These are phyloP conservation scores for Metarhizium brunneum DNA, from an alignment of 2,329 filamentous ascomycete species.

Conservation along the genomic window DNA sequence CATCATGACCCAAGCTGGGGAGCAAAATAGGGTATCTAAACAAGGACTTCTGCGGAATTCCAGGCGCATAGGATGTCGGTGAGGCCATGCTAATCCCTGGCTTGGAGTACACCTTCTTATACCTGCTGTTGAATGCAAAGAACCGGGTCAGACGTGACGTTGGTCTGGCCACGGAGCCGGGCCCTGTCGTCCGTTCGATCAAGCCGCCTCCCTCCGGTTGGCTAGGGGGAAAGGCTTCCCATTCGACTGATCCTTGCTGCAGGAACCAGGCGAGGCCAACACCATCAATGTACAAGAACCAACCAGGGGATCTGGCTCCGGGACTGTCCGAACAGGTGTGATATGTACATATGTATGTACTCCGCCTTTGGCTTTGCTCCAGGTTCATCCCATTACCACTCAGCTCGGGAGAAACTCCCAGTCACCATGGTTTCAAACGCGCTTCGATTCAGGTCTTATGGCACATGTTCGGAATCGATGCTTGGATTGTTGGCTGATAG, in stretches of 20 bases:
- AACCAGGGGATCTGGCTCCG: conserved; percentile 1
- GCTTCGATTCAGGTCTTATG: neutral
- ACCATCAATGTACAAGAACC: neutral
- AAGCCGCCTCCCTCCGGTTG: conserved; percentile 4
- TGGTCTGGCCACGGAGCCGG: neutral
- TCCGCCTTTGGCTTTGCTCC: neutral
- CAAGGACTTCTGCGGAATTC: neutral
- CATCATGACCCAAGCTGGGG: neutral
- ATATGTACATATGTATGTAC: neutral
- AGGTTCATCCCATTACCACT: neutral
- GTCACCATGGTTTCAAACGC: neutral
- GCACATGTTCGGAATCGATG: too few relatives aligned
- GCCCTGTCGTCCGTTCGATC: neutral
- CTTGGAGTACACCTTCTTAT: neutral
- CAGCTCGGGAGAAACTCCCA: too few relatives aligned
- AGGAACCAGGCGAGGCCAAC: neutral
- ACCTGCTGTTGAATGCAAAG: neutral
- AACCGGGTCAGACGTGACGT: neutral
- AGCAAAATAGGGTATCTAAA: neutral
- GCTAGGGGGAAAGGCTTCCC: neutral
- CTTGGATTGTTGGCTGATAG: neutral
- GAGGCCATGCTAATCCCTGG: neutral
- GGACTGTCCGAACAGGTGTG: conserved; percentile 1
- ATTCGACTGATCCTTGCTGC: conserved; percentile 1
- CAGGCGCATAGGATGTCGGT: neutral